Conservation (phyloP, 179 eudicot species). For the Sideroxylon spinosum region DNA sequence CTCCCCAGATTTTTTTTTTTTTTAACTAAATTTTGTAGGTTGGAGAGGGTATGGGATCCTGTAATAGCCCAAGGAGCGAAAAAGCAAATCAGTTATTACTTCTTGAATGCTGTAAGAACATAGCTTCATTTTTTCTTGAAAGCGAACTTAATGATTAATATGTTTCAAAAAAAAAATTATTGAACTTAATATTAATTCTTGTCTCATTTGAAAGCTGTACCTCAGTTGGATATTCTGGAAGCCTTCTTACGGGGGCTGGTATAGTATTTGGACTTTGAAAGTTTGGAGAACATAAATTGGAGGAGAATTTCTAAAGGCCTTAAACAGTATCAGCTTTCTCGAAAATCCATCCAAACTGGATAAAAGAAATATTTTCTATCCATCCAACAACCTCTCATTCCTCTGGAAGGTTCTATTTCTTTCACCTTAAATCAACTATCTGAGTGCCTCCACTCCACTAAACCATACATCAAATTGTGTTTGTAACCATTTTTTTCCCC, state of each 20-base stretch:
- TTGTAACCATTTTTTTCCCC: neutral
- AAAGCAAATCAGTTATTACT: constrained; percentile 74
- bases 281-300: neutral
- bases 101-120: constrained; percentile 71
- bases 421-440: too few relatives aligned
- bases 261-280: neutral
- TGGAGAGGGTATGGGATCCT: constrained; percentile 97
- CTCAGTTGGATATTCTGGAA: neutral
- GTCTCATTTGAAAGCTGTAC: neutral
- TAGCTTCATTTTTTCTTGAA: neutral
- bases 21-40: constrained; percentile 36
- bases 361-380: too few relatives aligned
- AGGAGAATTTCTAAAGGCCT: neutral
- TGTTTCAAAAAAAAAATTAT: too few relatives aligned
- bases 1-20: neutral
- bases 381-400: too few relatives aligned
- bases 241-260: neutral
- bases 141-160: constrained; percentile 8
- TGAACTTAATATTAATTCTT: neutral
- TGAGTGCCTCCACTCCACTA: neutral
- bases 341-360: too few relatives aligned
- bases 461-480: neutral
- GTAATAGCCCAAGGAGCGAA: constrained; percentile 62
- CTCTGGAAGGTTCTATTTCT: too few relatives aligned
- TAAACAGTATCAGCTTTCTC: too few relatives aligned